These are phyloP conservation scores for Dryadomyces quercivorus DNA, from an alignment of 2,329 filamentous ascomycete species.

Conservation along the genomic window DNA sequence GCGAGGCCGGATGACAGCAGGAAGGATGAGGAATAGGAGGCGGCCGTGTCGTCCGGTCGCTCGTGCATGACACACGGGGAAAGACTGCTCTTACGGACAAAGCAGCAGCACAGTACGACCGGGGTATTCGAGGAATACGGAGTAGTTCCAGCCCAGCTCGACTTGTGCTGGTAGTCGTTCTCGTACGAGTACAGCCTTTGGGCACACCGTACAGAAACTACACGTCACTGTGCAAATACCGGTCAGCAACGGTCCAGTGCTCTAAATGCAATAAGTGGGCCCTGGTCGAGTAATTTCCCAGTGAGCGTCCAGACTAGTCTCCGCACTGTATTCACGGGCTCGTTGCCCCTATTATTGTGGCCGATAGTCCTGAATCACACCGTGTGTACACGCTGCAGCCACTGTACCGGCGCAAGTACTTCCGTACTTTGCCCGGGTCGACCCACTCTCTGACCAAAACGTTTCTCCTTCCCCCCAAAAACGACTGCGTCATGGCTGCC, in stretches of 20 bases:
- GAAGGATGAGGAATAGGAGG: no score
- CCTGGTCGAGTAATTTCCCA: background rate
- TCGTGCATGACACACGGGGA: no score
- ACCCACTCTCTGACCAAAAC: background rate
- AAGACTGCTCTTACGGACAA: no score
- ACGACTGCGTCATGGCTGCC: slow-evolving; percentile 5
- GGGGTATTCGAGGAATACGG: no score
- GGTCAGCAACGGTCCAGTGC: background rate
- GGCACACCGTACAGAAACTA: background rate
- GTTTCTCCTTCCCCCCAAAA: slow-evolving; percentile 1
- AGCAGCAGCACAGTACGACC: no score
- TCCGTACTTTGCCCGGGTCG: background rate
- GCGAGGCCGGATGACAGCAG: no score
- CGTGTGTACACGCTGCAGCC: background rate
- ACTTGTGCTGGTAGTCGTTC: no score
- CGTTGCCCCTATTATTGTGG: no score
- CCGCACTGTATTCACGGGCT: background rate
- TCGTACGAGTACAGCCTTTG: no score
- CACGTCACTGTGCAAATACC: background rate
- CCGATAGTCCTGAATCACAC: no score
- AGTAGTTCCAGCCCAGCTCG: no score
- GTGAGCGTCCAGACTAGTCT: background rate
- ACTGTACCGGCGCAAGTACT: background rate
- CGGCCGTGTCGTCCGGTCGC: no score
- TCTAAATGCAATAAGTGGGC: background rate